Evolutionary conservation across 1,284 basidiomycete species (phyloP), one percentile per base, ranked within the genome.

Genomic region (Apiotrichum gamsii): DNA sequence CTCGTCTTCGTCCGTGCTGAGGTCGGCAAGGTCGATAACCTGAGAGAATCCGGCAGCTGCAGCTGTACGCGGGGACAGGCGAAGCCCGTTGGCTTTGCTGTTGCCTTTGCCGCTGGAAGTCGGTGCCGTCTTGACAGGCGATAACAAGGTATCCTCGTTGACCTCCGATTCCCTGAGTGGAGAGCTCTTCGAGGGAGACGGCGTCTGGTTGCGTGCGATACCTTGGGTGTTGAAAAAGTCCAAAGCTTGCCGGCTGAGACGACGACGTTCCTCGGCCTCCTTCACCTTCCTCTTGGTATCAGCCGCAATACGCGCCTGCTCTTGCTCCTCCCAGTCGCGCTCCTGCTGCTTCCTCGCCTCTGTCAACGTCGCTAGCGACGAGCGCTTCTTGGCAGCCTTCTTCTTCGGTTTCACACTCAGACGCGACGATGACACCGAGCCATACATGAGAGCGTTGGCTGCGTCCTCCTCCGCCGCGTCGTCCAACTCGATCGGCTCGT

Each of bases 1-100:
- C n/a, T 44, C 42, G 20, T 45, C 49, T 19, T 44, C 43, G 39
- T 34, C 34, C 5, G 61, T 51, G n/a, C 56, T 59, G 19, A 52
- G 43, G 29, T 15, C 23, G 23, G 21, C 64, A 39, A 68, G 41
- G 45, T 67, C 65, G 11, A 62, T 59, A n/a, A 69, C 50, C 44
- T 68, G 68, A 48, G 61, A 63, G 54, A 71, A 71, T 0, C 65
- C 72, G 8, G 58, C 69, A 5, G 58, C 55, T 5, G 62, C 61
- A 9, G 68, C 67, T 0, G 59, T 59, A 14, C 54, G 43, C 5
- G 65, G 61, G n/a, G 60, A 57, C 16, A 67, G 51, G 34, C 45
- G 45, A 20, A 33, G 30, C 6, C 30, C 30, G 9, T 25, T 13
- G 29, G n/a, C 15, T 11, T 6, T 31, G 23, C 21, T 25, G 18